Base-by-base conservation (phyloP, 139 green algal genomes). In the Nannochloris sp. region DNA sequence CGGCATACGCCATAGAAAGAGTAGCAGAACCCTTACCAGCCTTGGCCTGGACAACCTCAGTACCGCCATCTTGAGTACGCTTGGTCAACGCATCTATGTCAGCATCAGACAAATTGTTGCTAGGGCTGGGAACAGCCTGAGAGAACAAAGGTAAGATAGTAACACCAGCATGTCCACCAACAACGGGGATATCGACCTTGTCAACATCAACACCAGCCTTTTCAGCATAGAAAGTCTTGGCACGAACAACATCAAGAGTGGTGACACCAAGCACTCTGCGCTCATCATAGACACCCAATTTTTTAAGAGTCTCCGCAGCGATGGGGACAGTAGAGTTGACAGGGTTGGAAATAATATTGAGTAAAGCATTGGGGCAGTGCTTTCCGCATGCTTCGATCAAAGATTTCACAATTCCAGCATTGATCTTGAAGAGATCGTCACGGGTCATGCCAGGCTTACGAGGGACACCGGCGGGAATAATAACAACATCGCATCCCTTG, bases 371-470 rank as follows among this genome's bases (percentile, higher is more conserved):
- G n/a, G 93, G 93, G 79, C 87, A 95, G 72, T 93, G 72, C 82
- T 95, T 90, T 58, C 83, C 92, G 36, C 83, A 79, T 4, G 82
- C 92, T 64, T 96, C 85, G 3, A 83, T 74, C 60, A 99, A 81
- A 4, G 61, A 73, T 54, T 83, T 87, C 8, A 99, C 94, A 59
- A 99, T 99, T 68, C 92, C 66, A 45, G 67, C 64, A 54, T 89
- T 81, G 64, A 95, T 95, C 76, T 96, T 95, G 85, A 99, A 99
- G 29, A 99, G 87, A 62, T 99, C 95, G 70, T 99, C 91, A 61
- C 95, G 86, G 36, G 92, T 98, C 95, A 99, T 99, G 65, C 95
- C 95, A 15, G 95, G 95, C 85, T 99, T 99, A 61, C 95, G 82
- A 4, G 95, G 95, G 38, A 99, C 90, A 38, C 92, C 92, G 27